phyloP scores from a whole-genome alignment of 1,139 yeast genomes.

The Tardiomyces blankii region DNA sequence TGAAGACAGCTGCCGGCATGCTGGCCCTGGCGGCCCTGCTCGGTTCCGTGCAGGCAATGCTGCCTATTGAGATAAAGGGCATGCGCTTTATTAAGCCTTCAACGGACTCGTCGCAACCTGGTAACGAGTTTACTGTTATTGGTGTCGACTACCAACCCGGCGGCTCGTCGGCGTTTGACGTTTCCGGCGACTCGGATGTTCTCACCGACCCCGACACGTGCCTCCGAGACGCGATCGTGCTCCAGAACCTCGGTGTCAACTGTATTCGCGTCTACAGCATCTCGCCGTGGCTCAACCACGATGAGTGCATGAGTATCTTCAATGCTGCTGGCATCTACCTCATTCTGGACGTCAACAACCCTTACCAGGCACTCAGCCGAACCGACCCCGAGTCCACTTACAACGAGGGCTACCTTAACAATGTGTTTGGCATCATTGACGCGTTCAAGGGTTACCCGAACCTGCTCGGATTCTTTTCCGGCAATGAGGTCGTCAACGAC shows the following conservation, averaged over 20 bases:
- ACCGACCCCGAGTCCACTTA: slow-evolving; percentile 86
- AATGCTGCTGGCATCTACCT: slow-evolving; percentile 90
- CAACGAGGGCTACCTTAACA: slow-evolving; percentile 54
- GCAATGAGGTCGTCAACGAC: slow-evolving; percentile 86
- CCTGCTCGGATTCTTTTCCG: slow-evolving; percentile 88
- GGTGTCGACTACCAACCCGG: slow-evolving; percentile 84
- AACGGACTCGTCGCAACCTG: slow-evolving; percentile 29
- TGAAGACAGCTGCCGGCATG: neutral
- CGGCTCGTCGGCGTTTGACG: slow-evolving; percentile 57
- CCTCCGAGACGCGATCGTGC: slow-evolving; percentile 61
- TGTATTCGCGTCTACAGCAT: slow-evolving; percentile 82
- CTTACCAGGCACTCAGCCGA: slow-evolving; percentile 74
- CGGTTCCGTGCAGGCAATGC: slow-evolving; percentile 22
- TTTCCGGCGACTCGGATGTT: slow-evolving; percentile 41
- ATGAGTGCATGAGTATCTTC: slow-evolving; percentile 79
- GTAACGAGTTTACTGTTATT: slow-evolving; percentile 39
- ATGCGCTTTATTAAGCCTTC: slow-evolving; percentile 39
- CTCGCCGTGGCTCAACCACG: slow-evolving; percentile 75
- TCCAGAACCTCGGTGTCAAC: slow-evolving; percentile 70
- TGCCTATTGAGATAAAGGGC: slow-evolving; percentile 37
- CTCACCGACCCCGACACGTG: slow-evolving; percentile 59
- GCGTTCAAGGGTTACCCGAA: slow-evolving; percentile 80
- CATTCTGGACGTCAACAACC: slow-evolving; percentile 85
- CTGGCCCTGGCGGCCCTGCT: neutral
- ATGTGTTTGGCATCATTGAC: slow-evolving; percentile 69